Evolutionary conservation across 331 rosid species (phyloP), one percentile per base, ranked within the genome.

Genomic region (Spiraea crenata): DNA sequence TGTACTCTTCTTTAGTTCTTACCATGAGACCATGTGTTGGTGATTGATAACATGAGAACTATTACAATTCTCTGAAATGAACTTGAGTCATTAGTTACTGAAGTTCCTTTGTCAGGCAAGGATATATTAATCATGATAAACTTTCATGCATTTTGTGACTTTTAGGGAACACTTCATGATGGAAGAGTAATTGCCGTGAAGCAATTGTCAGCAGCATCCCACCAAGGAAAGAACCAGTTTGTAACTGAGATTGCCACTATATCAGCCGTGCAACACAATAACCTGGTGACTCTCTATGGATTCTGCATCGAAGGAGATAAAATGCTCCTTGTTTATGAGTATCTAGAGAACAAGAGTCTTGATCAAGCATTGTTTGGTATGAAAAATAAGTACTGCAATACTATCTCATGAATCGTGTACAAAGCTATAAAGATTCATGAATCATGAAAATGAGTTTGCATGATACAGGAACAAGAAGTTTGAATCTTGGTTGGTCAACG

Each of bases 291-390:
- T 73, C 67, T 92, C 68, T 82, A 87, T 8, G 96, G 98, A 54
- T 92, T 93, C 73, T 92, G 96, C 82, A 65, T 86, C n/a, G 96
- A 89, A 57, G 95, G 90, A 62, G 75, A 74, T 16, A 85, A 88
- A 63, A 69, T 83, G 68, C 95, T 89, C 63, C 90, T 92, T 51
- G 96, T 92, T 16, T 92, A 92, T n/a, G 96, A 92, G 82, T 92
- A 80, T 77, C 76, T 85, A 3, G 92, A 90, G 71, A 92, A 92
- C 56, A 86, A 79, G 74, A 86, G 98, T 77, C 95, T 89, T 45
- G 98, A 87, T 83, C 95, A 87, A 83, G 95, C 95, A 75, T 49
- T 92, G 57, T 92, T 89, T 79, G 89, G 95, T 92, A 87, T 17
- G 85, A 57, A 37, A 67, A 76, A 9, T 25, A 25, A 57, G 10